These are phyloP conservation scores for Boletus edulis DNA, from an alignment of 768 basidiomycete species.

Conservation along the genomic window DNA sequence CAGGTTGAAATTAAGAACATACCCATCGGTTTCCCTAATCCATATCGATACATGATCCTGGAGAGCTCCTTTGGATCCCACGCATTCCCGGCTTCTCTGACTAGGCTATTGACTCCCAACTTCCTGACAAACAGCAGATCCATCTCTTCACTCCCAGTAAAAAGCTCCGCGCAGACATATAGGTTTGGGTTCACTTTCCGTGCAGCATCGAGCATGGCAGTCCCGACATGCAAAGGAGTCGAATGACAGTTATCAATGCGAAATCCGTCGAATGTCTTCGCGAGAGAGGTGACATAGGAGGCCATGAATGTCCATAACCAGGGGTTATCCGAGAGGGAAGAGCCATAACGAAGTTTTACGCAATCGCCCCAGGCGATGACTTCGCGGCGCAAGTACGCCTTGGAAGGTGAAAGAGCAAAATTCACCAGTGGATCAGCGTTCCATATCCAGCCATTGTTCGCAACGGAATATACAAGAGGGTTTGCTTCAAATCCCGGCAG, in stretches of 20 bases:
- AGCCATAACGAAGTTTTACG: conserved; percentile 95
- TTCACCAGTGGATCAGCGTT: conserved; percentile 90
- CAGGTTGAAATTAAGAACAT: conserved; percentile 18
- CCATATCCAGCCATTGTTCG: conserved; percentile 99
- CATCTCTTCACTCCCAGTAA: conserved; percentile 94
- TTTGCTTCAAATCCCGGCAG: conserved; percentile 57
- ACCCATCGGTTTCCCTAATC: conserved; percentile 93
- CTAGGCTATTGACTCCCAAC: conserved; percentile 89
- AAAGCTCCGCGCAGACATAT: conserved; percentile 97
- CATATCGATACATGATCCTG: conserved; percentile 83
- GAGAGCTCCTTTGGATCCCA: conserved; percentile 90
- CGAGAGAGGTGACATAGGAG: conserved; percentile 77
- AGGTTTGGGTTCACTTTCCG: conserved; percentile 85
- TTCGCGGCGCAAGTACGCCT: conserved; percentile 92
- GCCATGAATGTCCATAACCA: conserved; percentile 96
- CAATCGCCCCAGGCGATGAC: conserved; percentile 99
- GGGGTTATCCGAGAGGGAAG: conserved; percentile 74
- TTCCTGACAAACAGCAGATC: conserved; percentile 89
- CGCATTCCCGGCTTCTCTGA: conserved; percentile 93
- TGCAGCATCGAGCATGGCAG: conserved; percentile 88
- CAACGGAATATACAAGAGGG: conserved; percentile 66
- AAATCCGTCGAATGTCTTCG: conserved; percentile 89
- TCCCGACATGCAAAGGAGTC: conserved; percentile 95
- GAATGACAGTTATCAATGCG: conserved; percentile 99
- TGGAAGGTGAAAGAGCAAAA: conserved; percentile 90